phyloP scores from a whole-genome alignment of 129 eudicot genomes.

The Lonicera japonica region DNA sequence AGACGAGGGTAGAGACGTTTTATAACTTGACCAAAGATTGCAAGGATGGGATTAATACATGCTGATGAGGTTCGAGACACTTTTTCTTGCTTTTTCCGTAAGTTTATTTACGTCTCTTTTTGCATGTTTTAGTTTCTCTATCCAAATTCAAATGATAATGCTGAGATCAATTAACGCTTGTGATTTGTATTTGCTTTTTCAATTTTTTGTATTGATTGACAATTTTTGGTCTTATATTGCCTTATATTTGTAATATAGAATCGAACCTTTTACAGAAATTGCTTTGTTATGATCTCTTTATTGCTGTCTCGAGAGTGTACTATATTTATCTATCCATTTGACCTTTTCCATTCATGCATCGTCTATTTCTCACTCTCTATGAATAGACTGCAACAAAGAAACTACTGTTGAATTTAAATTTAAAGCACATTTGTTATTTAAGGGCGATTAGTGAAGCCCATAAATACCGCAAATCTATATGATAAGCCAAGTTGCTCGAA shows the following conservation, averaged over 20 bases:
- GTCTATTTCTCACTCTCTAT: too few species aligned
- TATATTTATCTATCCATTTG: too few species aligned
- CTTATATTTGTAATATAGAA: neutral
- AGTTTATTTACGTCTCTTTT: neutral
- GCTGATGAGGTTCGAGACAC: conserved; percentile 43
- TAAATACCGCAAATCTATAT: too few species aligned
- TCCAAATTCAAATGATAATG: conserved; percentile 6
- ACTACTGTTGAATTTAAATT: too few species aligned
- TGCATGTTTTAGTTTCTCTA: neutral
- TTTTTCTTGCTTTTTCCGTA: neutral
- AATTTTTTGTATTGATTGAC: neutral
- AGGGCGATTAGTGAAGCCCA: too few species aligned
- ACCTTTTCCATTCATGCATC: too few species aligned
- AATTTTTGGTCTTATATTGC: neutral
- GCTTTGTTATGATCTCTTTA: neutral
- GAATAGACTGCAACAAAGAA: too few species aligned
- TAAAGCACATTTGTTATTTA: too few species aligned
- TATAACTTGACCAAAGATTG: conserved; percentile 84
- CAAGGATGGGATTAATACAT: conserved; percentile 88
- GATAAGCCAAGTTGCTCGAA: too few species aligned
- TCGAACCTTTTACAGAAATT: neutral
- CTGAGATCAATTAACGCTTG: conserved; percentile 1
- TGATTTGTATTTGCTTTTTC: neutral
- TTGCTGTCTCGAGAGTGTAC: too few species aligned
- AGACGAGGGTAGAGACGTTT: conserved; percentile 86